Evolutionary conservation across 164 flowering plant species (phyloP).

Genomic region (Nymphaea colorata): DNA sequence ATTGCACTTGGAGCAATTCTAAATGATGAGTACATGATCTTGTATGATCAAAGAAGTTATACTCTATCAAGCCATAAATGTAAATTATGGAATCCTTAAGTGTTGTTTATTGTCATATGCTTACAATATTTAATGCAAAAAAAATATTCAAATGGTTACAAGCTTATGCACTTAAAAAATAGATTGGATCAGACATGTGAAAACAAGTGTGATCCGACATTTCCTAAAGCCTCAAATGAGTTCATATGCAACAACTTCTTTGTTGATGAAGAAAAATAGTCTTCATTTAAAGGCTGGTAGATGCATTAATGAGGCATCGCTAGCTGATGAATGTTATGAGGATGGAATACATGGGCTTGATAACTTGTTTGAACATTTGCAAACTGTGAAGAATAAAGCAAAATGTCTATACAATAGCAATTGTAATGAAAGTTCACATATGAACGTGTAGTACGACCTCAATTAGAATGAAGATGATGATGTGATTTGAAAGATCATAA

Average conservation of each 20-base stretch:
- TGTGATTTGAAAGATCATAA: no score
- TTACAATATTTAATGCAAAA: background rate
- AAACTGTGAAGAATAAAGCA: no score
- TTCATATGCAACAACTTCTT: background rate
- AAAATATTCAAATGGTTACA: background rate
- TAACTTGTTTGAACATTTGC: no score
- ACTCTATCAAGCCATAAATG: background rate
- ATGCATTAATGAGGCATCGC: background rate
- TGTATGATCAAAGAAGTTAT: background rate
- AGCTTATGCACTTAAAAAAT: background rate
- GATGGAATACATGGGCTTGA: no score
- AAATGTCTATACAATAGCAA: no score
- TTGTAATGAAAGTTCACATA: no score
- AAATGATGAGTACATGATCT: background rate
- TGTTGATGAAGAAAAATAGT: background rate
- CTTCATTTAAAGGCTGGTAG: background rate
- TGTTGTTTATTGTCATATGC: background rate
- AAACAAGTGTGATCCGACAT: background rate
- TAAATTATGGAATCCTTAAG: background rate
- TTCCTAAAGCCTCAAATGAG: no score
- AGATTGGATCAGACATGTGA: background rate
- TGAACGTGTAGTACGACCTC: no score
- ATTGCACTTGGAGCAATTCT: no score
- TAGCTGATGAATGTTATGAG: no score
- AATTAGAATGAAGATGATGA: no score